A percentile compares a stretch with the other conserved stretches of the same genome.
Conservation (phyloP, 768 basidiomycete genomes). For the Hygrophoropsis aurantiaca region DNA sequence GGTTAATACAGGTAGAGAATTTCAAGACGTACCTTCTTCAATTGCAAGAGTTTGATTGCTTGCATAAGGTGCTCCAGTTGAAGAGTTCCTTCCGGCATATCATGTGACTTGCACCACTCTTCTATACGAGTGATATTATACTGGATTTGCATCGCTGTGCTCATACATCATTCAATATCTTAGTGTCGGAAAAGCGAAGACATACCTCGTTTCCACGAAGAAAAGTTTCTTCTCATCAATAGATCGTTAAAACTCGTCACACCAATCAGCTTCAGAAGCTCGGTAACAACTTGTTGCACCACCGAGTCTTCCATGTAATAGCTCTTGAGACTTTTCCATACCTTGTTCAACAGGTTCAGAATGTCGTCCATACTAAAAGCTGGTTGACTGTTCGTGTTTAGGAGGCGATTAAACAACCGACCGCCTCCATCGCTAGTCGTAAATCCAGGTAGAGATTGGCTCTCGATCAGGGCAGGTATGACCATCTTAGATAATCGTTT, state of each 20-base stretch:
- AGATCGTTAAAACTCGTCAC: conserved; percentile 98
- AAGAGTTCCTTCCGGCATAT: conserved; percentile 97
- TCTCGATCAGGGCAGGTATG: conserved; percentile 97
- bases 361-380: conserved; percentile 99
- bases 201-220: conserved; percentile 98
- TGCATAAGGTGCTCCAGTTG: conserved; percentile 99
- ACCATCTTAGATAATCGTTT: conserved; percentile 96
- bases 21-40: conserved; percentile 77
- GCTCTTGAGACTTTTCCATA: conserved; percentile 97
- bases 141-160: conserved; percentile 99
- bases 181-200: conserved; percentile 7
- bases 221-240: conserved; percentile 97
- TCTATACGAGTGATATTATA: conserved; percentile 98
- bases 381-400: conserved; percentile 82
- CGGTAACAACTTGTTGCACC: conserved; percentile 91
- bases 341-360: conserved; percentile 92
- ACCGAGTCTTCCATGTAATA: conserved; percentile 99
- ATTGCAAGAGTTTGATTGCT: conserved; percentile 94
- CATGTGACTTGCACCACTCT: conserved; percentile 99
- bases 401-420: conserved; percentile 88
- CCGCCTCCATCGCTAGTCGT: conserved; percentile 94
- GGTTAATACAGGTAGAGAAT: background rate
- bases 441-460: conserved; percentile 96
- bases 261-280: conserved; percentile 92
- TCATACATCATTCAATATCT: conserved; percentile 3